Percentiles rank a stretch among this genome's conserved stretches.
Conservation (phyloP, 139 green algal genomes). For the Ostreobium quekettii region DNA sequence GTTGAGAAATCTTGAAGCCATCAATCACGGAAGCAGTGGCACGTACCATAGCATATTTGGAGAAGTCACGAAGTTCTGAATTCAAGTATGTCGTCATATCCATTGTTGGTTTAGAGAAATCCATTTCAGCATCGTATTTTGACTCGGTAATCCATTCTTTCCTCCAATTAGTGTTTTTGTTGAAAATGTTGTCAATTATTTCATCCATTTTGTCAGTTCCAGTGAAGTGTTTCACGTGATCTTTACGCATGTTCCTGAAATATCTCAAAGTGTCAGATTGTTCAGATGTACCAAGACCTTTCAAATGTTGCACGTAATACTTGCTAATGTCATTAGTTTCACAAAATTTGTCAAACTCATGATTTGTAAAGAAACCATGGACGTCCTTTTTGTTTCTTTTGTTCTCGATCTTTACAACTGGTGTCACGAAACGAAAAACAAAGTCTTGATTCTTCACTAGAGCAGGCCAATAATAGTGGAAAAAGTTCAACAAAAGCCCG, state of each 20-base stretch:
- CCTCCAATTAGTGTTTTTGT: constrained; percentile 21
- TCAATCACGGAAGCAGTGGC: constrained; percentile 18
- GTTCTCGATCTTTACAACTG: constrained; percentile 23
- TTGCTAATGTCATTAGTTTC: not conserved
- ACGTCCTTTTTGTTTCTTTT: not conserved
- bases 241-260: constrained; percentile 15
- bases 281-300: constrained; percentile 23
- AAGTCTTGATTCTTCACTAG: constrained; percentile 20
- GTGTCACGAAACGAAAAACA: constrained; percentile 20
- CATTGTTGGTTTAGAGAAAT: not conserved
- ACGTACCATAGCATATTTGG: constrained; percentile 7
- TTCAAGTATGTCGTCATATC: constrained; percentile 20
- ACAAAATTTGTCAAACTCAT: constrained; percentile 16
- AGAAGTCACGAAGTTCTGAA: constrained; percentile 25
- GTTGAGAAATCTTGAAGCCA: constrained; percentile 21
- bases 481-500: constrained; percentile 26
- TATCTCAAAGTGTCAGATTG: constrained; percentile 18
- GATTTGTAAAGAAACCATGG: constrained; percentile 13
- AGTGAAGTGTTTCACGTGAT: constrained; percentile 1
- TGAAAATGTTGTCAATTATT: constrained; percentile 15
- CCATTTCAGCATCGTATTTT: not conserved
- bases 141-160: constrained; percentile 17
- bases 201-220: not conserved
- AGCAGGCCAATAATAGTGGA: constrained; percentile 18
- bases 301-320: too few relatives aligned